Evolutionary conservation across 805 yeast genomes (phyloP).

Genomic region (Geotrichum ghanense): DNA sequence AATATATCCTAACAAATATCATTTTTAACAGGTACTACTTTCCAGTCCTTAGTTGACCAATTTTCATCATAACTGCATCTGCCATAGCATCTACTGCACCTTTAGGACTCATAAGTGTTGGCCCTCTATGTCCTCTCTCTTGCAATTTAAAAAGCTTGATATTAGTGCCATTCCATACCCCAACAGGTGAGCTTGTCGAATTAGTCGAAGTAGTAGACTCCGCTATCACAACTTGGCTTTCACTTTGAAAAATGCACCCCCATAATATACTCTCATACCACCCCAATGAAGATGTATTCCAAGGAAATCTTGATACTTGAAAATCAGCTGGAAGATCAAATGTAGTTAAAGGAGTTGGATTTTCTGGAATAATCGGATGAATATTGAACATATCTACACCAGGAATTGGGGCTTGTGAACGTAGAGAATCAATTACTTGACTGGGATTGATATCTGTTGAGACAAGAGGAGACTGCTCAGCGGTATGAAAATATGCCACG

Average conservation of each 20-base stretch:
- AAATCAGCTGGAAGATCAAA: conserved; percentile 20
- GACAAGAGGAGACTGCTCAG: not conserved
- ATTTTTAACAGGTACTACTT: conserved; percentile 9
- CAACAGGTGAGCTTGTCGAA: conserved; percentile 23
- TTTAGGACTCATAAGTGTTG: conserved; percentile 29
- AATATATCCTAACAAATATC: too few species aligned
- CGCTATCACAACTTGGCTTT: conserved; percentile 8
- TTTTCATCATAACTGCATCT: conserved; percentile 35
- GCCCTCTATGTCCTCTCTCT: conserved; percentile 29
- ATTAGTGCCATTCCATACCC: conserved; percentile 43
- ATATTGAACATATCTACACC: conserved; percentile 8
- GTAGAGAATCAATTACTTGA: conserved; percentile 15
- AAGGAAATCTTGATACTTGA: conserved; percentile 40
- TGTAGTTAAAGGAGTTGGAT: not conserved
- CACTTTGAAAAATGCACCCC: conserved; percentile 37
- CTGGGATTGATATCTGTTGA: conserved; percentile 13
- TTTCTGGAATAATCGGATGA: not conserved
- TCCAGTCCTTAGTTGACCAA: conserved; percentile 16
- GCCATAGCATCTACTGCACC: conserved; percentile 40
- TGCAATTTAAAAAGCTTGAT: conserved; percentile 40
- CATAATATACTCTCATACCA: conserved; percentile 66
- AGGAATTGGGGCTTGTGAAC: conserved; percentile 8
- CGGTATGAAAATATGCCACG: conserved; percentile 5
- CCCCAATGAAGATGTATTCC: conserved; percentile 56
- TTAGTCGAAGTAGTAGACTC: conserved; percentile 10